Conservation (phyloP, 495 filamentous ascomycete species). For the Achaetomiella virescens region DNA sequence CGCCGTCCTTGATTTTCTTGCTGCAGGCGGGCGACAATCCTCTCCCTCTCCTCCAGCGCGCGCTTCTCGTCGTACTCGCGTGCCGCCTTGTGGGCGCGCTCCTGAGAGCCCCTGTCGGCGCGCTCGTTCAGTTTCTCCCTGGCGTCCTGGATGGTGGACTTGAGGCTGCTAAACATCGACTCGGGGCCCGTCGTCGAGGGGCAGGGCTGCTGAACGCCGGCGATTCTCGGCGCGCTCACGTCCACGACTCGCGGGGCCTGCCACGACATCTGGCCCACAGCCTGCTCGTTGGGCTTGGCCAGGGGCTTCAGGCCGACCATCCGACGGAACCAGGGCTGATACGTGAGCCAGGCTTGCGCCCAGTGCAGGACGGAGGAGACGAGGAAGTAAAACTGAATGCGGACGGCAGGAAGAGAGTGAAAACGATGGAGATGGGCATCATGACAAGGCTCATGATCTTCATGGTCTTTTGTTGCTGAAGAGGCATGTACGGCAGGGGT, state of each 20-base stretch:
- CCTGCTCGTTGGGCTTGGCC: not conserved
- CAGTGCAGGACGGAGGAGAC: slow-evolving; percentile 49
- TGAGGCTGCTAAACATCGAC: slow-evolving; percentile 18
- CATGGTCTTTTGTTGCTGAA: slow-evolving; percentile 34
- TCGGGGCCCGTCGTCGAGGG: slow-evolving; percentile 7
- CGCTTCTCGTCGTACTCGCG: slow-evolving; percentile 44
- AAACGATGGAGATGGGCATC: slow-evolving; percentile 53
- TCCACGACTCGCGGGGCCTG: slow-evolving; percentile 28
- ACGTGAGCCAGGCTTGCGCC: slow-evolving; percentile 52
- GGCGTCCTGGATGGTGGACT: slow-evolving; percentile 21
- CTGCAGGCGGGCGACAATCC: slow-evolving; percentile 28
- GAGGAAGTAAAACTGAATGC: slow-evolving; percentile 67
- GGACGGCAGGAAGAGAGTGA: slow-evolving; percentile 60
- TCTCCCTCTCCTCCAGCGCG: slow-evolving; percentile 39
- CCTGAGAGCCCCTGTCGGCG: slow-evolving; percentile 14
- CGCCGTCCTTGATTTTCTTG: slow-evolving; percentile 16
- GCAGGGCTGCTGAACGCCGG: not conserved
- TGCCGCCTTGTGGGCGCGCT: slow-evolving; percentile 26
- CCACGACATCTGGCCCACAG: slow-evolving; percentile 11
- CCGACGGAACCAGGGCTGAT: slow-evolving; percentile 43
- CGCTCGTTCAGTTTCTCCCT: slow-evolving; percentile 35
- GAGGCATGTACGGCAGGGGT: slow-evolving; percentile 32
- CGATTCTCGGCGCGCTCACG: slow-evolving; percentile 12
- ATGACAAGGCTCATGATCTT: slow-evolving; percentile 52
- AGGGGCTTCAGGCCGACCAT: slow-evolving; percentile 47